Evolutionary conservation across 2,329 filamentous ascomycete species (phyloP), one percentile per base, ranked within the genome.

Genomic region (Eutypella sp.): DNA sequence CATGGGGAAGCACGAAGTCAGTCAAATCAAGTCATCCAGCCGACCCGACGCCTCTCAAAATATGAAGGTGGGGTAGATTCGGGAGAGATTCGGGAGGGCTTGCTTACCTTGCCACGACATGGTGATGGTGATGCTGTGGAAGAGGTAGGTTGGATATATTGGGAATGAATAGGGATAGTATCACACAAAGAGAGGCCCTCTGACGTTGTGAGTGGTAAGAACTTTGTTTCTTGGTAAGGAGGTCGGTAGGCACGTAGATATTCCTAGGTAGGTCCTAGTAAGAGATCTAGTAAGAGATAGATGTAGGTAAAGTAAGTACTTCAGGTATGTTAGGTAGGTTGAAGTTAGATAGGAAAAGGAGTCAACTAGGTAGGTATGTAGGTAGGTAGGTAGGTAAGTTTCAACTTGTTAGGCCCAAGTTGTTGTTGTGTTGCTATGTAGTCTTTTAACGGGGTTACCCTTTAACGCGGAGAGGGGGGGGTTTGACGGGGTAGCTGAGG

Each of bases 71-170:
- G 61, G 60, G 56, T 57, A 57, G 50, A 49, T 53, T 52, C 41
- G 53, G 52, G 46, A 42, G 43, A 42, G 47, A 47, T 47, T n/a
- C 24, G 47, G 42, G 40, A 40, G 47, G 48, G 49, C 33, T 62
- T 60, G 62, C 67, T 57, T 68, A 87, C 85, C 81, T 84, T 89
- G 84, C 83, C 84, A 87, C 70, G 83, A 87, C 84, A 87, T 85
- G 64, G 58, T 79, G 63, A 49, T 54, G n/a, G n/a, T n/a, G n/a
- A n/a, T 56, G 45, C 45, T 48, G 46, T 51, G 41, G 40, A 41
- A 40, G 46, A 41, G 45, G 38, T 41, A 34, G 48, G 24, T 53
- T 36, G 42, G 39, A 37, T 34, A 29, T 29, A 27, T 24, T 31
- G 22, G 36, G 20, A 16, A 27, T 37, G 41, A 44, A 22, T 25